A percentile compares a stretch with the other conserved stretches of the same genome.
Evolutionary conservation across 73 alveolate genomes (phyloP).

Genomic region (Effrenium voratum): DNA sequence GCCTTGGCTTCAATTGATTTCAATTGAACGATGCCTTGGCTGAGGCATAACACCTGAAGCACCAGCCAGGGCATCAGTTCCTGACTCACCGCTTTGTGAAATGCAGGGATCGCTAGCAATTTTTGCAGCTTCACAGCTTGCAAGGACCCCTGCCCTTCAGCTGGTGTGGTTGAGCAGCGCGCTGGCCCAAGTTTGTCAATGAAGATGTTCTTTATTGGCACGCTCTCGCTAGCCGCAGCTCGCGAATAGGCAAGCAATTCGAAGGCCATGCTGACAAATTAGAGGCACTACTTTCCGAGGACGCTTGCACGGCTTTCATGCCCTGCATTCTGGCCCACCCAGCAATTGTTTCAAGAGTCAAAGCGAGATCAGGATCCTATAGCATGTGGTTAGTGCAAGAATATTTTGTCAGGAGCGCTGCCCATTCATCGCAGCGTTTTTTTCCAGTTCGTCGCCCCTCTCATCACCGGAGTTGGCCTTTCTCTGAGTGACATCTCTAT

Average conservation of each 20-base stretch:
- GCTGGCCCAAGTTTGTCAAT: neutral
- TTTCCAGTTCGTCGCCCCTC: slow-evolving; percentile 72
- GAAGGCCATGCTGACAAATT: slow-evolving; percentile 43
- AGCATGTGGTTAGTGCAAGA: too few relatives aligned
- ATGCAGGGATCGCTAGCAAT: neutral
- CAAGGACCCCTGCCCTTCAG: neutral
- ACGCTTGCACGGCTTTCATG: neutral
- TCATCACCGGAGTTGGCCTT: slow-evolving; percentile 57
- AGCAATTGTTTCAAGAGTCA: neutral
- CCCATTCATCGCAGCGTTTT: slow-evolving; percentile 66
- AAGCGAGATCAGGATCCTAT: neutral
- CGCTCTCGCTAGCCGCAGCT: too few relatives aligned
- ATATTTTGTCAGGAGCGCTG: slow-evolving; percentile 21
- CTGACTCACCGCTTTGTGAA: neutral
- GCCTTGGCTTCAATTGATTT: too few relatives aligned
- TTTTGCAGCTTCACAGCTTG: neutral
- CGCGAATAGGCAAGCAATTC: too few relatives aligned
- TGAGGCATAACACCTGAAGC: too few relatives aligned
- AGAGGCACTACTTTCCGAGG: slow-evolving; percentile 61
- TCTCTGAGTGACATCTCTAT: neutral
- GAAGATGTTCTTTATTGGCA: too few relatives aligned
- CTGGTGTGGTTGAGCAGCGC: neutral
- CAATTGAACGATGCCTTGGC: too few relatives aligned
- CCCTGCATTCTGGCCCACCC: neutral
- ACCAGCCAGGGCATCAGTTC: too few relatives aligned